Base-by-base conservation (phyloP, 495 filamentous ascomycete genomes). In the Parmelia sp. region DNA sequence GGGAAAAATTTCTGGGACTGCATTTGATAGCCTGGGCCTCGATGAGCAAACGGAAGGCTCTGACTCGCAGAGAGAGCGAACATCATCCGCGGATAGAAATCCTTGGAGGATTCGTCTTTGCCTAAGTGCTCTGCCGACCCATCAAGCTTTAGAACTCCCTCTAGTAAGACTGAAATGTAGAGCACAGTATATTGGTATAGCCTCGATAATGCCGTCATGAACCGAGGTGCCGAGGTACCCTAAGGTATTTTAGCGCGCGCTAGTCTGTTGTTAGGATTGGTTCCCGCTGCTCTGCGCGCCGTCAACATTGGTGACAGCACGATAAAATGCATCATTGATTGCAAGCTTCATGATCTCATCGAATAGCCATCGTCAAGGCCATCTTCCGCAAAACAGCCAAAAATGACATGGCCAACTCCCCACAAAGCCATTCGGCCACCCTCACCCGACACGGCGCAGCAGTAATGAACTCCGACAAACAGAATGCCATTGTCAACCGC, bases 271-370 rank as follows among this genome's bases (percentile, higher is more conserved):
- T n/a, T n/a, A n/a, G n/a, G n/a, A n/a, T n/a, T 55, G 51, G 51
- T 33, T 55, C 51, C 51, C 51, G 51, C 17, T 33, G 51, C 53
- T 57, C 39, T 33, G 61, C 61, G 61, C 61, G 61, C 49, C 51
- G 39, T 47, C 61, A 57, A 63, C 39, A 63, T 9, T 63, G 47
- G 35, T 53, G 49, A 29, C 53, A 21, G 27, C 51, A 55, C 10
- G 12, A 51, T 51, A 14, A 51, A 19, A 31, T n/a, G 29, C 17
- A n/a, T 31, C 14, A 17, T 55, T 31, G 15, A 31, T 33, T 9
- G n/a, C 1, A 1, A 36, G 11, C 17, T 21, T 44, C 51, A 63
- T 63, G 61, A 63, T 55, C 61, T 63, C 61, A 63, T 63, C 51
- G 15, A 37, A 12, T 25, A 4, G 17, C 4, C 37, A 11, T 23